A percentile compares a stretch with the other conserved stretches of the same genome.
Evolutionary conservation across 306 rosid genomes (phyloP).

Genomic region (Cucurbita pepo): DNA sequence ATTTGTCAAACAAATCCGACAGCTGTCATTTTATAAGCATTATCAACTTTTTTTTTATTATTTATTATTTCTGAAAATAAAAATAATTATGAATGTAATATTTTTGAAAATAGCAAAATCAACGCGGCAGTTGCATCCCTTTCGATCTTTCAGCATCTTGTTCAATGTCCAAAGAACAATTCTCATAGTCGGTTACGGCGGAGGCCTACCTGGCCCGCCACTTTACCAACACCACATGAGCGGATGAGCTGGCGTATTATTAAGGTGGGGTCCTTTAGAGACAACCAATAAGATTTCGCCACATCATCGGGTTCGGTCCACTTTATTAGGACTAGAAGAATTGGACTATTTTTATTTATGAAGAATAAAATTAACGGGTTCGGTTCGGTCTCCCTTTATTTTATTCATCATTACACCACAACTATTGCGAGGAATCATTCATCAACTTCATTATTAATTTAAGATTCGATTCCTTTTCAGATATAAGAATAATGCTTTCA

Average conservation of each 20-base stretch:
- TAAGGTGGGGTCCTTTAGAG: not conserved
- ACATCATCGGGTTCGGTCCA: not conserved
- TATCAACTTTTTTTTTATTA: not conserved
- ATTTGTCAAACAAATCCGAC: not conserved
- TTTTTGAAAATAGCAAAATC: not conserved
- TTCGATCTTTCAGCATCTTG: not conserved
- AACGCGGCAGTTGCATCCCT: not conserved
- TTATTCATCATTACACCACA: not conserved
- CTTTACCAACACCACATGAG: not conserved
- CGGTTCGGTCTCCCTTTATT: not conserved
- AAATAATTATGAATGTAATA: not conserved
- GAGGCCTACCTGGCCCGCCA: conserved; percentile 1
- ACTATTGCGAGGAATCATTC: not conserved
- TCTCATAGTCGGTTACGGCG: not conserved
- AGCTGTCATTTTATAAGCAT: not conserved
- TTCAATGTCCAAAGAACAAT: not conserved
- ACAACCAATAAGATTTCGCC: not conserved
- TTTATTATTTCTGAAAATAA: not conserved
- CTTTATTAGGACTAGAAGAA: too few species aligned
- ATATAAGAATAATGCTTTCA: not conserved
- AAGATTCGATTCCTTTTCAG: not conserved
- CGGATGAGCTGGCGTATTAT: not conserved
- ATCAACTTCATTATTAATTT: not conserved
- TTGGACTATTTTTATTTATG: too few species aligned
- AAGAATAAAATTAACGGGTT: not conserved